Percentiles rank a stretch among this genome's conserved stretches.
Conservation (phyloP, 2,329 filamentous ascomycete species). For the Colletotrichum sansevieriae region DNA sequence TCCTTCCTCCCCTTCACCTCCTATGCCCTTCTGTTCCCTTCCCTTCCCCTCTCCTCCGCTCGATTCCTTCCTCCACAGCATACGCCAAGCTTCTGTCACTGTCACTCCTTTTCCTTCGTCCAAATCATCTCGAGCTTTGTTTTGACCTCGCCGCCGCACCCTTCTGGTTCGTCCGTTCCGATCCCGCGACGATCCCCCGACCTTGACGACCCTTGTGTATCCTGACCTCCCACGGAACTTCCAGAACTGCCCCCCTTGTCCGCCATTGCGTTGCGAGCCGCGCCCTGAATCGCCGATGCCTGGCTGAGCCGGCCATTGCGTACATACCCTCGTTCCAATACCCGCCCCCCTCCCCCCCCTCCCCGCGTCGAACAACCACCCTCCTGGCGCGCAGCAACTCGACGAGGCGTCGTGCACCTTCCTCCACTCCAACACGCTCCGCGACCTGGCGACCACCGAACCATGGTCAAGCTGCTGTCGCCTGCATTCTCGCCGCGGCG, state of each 20-base stretch:
- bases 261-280: slow-evolving; percentile 10
- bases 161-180: too few species aligned
- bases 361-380: not conserved
- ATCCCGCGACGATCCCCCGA: not conserved
- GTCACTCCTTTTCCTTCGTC: not conserved
- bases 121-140: not conserved
- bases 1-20: not conserved
- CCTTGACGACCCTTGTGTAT: not conserved
- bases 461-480: slow-evolving; percentile 50
- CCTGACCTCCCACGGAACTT: not conserved
- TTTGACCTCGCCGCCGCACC: not conserved
- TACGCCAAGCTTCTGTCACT: not conserved
- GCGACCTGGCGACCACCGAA: slow-evolving; percentile 2
- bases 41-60: not conserved
- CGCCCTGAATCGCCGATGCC: slow-evolving; percentile 26
- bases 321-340: not conserved
- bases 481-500: slow-evolving; percentile 58
- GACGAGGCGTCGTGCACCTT: not conserved
- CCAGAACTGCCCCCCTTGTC: not conserved
- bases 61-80: not conserved
- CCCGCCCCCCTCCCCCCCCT: too few species aligned
- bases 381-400: not conserved
- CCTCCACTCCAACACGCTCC: not conserved
- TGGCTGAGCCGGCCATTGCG: slow-evolving; percentile 40
- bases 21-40: not conserved